Evolutionary conservation across 257 asterid species (phyloP).

Genomic region (Misopates orontium): DNA sequence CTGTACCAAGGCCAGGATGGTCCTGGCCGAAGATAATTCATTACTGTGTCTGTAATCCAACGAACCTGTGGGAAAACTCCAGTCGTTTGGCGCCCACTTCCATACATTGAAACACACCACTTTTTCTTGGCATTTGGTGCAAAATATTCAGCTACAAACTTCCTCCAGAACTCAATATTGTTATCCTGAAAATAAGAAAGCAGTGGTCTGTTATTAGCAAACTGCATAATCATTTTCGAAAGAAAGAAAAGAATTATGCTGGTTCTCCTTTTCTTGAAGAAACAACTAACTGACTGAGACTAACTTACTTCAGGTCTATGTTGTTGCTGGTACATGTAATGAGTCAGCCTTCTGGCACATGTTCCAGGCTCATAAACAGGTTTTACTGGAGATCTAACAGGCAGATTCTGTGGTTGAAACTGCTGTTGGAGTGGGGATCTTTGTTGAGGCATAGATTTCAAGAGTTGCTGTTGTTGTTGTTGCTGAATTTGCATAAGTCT

Average conservation of each 20-base stretch:
- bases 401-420: conserved; percentile 63
- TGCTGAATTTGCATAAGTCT: conserved; percentile 71
- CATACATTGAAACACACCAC: conserved; percentile 98
- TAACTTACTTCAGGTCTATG: conserved; percentile 86
- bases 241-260: neutral
- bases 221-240: neutral
- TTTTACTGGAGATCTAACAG: conserved; percentile 61
- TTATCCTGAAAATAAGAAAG: conserved; percentile 62
- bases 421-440: conserved; percentile 64
- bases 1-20: too few species aligned
- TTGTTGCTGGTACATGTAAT: conserved; percentile 96
- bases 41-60: conserved; percentile 24
- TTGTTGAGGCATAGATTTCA: conserved; percentile 81
- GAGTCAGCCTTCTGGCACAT: conserved; percentile 92
- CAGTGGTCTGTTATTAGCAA: conserved; percentile 19
- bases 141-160: conserved; percentile 83
- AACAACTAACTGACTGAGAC: neutral
- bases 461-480: conserved; percentile 81
- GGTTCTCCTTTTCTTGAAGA: conserved; percentile 1
- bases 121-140: conserved; percentile 94
- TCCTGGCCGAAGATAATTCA: too few species aligned
- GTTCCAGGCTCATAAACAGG: conserved; percentile 94
- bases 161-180: conserved; percentile 86
- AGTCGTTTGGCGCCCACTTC: conserved; percentile 88
- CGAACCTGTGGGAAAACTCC: conserved; percentile 98